phyloP scores from a whole-genome alignment of 805 yeast genomes.

The Metschnikowia lochheadii region DNA sequence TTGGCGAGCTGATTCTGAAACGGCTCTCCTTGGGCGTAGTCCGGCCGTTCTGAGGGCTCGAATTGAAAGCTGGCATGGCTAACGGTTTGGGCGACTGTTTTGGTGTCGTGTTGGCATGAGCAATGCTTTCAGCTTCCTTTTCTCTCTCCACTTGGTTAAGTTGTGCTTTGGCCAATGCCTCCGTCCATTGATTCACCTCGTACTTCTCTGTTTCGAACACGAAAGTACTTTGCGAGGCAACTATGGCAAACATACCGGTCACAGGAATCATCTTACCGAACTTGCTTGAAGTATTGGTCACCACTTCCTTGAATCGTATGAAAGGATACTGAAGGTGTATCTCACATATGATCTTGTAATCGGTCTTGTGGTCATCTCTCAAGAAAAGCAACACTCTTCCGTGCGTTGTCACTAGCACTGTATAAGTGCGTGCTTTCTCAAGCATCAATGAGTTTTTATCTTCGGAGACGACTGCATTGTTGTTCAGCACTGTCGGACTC shows the following conservation, averaged over 20 bases:
- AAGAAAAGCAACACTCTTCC: slow-evolving; percentile 60
- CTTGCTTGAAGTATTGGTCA: slow-evolving; percentile 31
- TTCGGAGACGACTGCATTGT: slow-evolving; percentile 2
- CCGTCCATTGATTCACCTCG: slow-evolving; percentile 51
- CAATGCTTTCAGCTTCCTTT: slow-evolving; percentile 7
- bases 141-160: slow-evolving; percentile 21
- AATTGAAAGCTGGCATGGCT: slow-evolving; percentile 10
- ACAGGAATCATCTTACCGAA: slow-evolving; percentile 32
- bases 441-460: slow-evolving; percentile 12
- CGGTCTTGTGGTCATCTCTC: slow-evolving; percentile 35
- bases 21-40: neutral
- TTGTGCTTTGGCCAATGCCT: slow-evolving; percentile 19
- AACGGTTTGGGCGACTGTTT: slow-evolving; percentile 8
- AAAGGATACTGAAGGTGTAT: slow-evolving; percentile 51
- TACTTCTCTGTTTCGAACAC: slow-evolving; percentile 51
- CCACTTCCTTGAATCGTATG: slow-evolving; percentile 55
- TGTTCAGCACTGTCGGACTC: slow-evolving; percentile 1
- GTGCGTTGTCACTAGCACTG: slow-evolving; percentile 54
- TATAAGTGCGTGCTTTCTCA: slow-evolving; percentile 44
- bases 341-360: slow-evolving; percentile 48
- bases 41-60: neutral
- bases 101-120: neutral
- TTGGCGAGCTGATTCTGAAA: neutral
- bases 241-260: slow-evolving; percentile 52
- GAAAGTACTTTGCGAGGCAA: slow-evolving; percentile 51